Conservation (phyloP, 495 filamentous ascomycete genomes). For the Terfezia claveryi region DNA sequence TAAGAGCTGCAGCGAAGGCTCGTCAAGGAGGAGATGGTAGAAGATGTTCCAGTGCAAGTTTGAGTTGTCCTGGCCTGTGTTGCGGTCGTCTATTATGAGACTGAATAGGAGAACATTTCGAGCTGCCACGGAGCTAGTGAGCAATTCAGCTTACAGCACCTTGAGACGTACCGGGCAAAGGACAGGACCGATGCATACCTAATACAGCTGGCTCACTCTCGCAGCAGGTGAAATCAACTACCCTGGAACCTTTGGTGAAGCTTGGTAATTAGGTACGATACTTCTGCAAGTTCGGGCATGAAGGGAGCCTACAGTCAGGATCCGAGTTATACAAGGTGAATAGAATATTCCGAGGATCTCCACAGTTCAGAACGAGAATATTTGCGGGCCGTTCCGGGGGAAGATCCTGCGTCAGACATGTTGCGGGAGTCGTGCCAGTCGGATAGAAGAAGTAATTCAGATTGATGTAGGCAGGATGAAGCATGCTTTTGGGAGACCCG, state of each 20-base stretch:
- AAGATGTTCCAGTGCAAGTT: slow-evolving; percentile 31
- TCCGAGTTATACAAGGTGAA: slow-evolving; percentile 5
- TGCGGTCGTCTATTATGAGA: slow-evolving; percentile 23
- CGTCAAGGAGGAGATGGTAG: slow-evolving; percentile 29
- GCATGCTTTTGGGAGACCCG: not conserved
- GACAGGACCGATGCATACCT: slow-evolving; percentile 19
- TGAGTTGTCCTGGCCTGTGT: slow-evolving; percentile 5
- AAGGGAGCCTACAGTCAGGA: not conserved
- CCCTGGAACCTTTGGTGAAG: not conserved
- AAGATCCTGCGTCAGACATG: slow-evolving; percentile 26
- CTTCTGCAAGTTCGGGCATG: not conserved
- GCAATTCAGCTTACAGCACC: slow-evolving; percentile 2
- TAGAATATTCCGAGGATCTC: slow-evolving; percentile 9
- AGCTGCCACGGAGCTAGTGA: slow-evolving; percentile 17
- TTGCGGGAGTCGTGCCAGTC: slow-evolving; percentile 30
- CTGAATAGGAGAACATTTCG: slow-evolving; percentile 31
- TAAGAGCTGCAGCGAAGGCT: slow-evolving; percentile 17
- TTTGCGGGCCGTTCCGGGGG: slow-evolving; percentile 26
- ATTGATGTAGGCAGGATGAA: not conserved
- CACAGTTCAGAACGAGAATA: slow-evolving; percentile 23
- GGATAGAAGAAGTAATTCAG: slow-evolving; percentile 23
- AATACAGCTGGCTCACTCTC: slow-evolving; percentile 27
- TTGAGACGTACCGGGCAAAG: not conserved
- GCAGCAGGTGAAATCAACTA: slow-evolving; percentile 27
- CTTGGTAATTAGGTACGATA: not conserved